Percentiles rank a stretch among this genome's conserved stretches.
Conservation (phyloP, 2,329 filamentous ascomycete species). For the Cryoendolithus antarcticus region DNA sequence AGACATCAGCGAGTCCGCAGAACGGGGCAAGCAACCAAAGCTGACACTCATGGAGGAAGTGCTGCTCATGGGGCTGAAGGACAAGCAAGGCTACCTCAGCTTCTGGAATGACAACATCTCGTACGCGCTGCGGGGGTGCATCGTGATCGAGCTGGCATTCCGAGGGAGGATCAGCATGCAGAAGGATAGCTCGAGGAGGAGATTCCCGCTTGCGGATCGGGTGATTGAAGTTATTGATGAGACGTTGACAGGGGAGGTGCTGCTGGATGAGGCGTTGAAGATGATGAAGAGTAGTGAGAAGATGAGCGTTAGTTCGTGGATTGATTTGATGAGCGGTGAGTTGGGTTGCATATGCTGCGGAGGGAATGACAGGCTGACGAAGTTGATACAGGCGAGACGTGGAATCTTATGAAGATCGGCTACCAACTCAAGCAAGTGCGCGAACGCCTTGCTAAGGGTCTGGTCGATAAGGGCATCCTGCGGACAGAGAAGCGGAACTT, state of each 20-base stretch:
- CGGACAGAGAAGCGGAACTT: slow-evolving; percentile 99
- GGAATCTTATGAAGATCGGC: slow-evolving; percentile 99
- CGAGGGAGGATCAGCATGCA: slow-evolving; percentile 96
- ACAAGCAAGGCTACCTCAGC: slow-evolving; percentile 98
- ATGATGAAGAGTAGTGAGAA: slow-evolving; percentile 99
- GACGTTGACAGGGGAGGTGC: slow-evolving; percentile 87
- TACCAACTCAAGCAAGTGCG: slow-evolving; percentile 99
- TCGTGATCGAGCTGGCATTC: slow-evolving; percentile 94
- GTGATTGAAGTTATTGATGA: slow-evolving; percentile 96
- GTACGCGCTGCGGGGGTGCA: slow-evolving; percentile 92
- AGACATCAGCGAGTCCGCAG: slow-evolving; percentile 92
- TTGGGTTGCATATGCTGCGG: neutral
- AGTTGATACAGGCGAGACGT: slow-evolving; percentile 68
- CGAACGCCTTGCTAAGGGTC: slow-evolving; percentile 88
- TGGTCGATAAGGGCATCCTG: slow-evolving; percentile 97
- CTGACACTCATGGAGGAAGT: slow-evolving; percentile 98
- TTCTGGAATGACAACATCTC: slow-evolving; percentile 99
- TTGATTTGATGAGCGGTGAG: slow-evolving; percentile 95
- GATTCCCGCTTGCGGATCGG: slow-evolving; percentile 84
- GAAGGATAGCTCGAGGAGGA: slow-evolving; percentile 81
- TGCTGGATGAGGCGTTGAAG: slow-evolving; percentile 94
- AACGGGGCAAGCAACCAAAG: slow-evolving; percentile 95
- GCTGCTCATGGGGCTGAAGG: slow-evolving; percentile 85
- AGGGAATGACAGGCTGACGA: slow-evolving; percentile 6
- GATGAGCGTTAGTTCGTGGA: slow-evolving; percentile 99